Conservation (phyloP, 129 eudicot genomes). For the Centrapalus pauciflorus region DNA sequence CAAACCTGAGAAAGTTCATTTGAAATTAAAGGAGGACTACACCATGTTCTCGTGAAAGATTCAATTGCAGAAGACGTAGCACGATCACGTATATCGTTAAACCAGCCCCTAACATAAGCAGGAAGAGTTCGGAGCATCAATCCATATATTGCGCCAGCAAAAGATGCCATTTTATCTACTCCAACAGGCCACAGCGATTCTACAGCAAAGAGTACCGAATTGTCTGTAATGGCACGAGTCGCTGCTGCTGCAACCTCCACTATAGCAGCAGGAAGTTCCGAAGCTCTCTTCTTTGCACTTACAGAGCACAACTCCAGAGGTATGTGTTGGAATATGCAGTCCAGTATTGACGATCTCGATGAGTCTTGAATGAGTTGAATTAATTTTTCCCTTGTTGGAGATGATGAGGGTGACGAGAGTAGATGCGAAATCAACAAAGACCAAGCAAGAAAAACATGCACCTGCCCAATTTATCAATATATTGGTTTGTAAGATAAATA, state of each 20-base stretch:
- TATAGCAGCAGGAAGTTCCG: conserved; percentile 46
- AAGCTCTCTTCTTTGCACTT: conserved; percentile 47
- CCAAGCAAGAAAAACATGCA: conserved; percentile 83
- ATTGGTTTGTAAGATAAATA: conserved; percentile 11
- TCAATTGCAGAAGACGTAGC: conserved; percentile 64
- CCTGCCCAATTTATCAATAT: conserved; percentile 41
- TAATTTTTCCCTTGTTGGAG: conserved; percentile 54
- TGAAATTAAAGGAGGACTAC: conserved; percentile 79
- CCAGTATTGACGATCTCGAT: conserved; percentile 55
- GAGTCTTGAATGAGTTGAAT: conserved; percentile 66
- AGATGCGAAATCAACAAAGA: conserved; percentile 65
- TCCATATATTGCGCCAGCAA: conserved; percentile 86
- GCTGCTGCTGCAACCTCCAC: conserved; percentile 58
- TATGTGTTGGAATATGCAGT: conserved; percentile 83
- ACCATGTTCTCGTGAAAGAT: conserved; percentile 81
- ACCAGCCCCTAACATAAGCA: conserved; percentile 95
- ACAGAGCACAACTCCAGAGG: conserved; percentile 58
- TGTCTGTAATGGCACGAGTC: conserved; percentile 55
- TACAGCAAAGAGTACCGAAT: conserved; percentile 50
- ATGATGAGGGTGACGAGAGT: conserved; percentile 61
- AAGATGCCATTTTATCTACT: conserved; percentile 58
- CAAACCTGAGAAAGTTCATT: conserved; percentile 91
- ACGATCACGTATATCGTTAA: conserved; percentile 79
- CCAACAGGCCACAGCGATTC: conserved; percentile 79
- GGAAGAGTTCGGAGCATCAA: conserved; percentile 89